Evolutionary conservation across 2,329 filamentous ascomycete genomes (phyloP).

Genomic region (Chrysoporthe cubensis): DNA sequence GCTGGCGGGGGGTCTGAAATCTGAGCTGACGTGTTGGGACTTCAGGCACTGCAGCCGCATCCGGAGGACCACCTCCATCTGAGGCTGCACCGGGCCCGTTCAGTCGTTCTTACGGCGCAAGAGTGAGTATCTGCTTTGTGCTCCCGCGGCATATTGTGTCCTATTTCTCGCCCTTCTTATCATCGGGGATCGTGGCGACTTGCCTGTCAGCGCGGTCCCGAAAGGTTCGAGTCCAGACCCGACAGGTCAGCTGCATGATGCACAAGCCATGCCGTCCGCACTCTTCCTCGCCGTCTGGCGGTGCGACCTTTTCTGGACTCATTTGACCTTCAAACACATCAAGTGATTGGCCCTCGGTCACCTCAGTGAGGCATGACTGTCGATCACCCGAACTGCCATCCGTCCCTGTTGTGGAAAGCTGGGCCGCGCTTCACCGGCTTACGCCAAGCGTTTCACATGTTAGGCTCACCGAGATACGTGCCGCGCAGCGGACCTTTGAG

Average conservation of each 20-base stretch:
- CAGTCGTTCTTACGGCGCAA: slow-evolving; percentile 76
- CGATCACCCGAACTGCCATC: not conserved
- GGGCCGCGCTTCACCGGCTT: slow-evolving; percentile 7
- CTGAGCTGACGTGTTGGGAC: slow-evolving; percentile 7
- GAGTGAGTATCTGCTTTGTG: slow-evolving; percentile 56
- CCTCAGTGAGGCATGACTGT: not conserved
- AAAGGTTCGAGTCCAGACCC: not conserved
- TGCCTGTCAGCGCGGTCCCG: not conserved
- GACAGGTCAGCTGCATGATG: slow-evolving; percentile 9
- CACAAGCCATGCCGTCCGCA: slow-evolving; percentile 1
- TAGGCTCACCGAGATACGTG: slow-evolving; percentile 88
- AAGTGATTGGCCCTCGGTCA: not conserved
- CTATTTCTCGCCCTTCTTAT: not conserved
- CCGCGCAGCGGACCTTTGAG: slow-evolving; percentile 94
- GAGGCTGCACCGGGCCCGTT: slow-evolving; percentile 81
- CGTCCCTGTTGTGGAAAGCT: not conserved
- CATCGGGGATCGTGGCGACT: slow-evolving; percentile 1
- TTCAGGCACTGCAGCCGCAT: slow-evolving; percentile 44
- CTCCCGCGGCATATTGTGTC: not conserved
- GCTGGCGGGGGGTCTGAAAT: too few relatives aligned
- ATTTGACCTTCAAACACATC: not conserved
- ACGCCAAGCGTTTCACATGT: slow-evolving; percentile 13
- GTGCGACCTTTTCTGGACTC: not conserved
- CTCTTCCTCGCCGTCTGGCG: too few relatives aligned
- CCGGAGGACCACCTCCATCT: slow-evolving; percentile 77